A percentile compares a stretch with the other conserved stretches of the same genome.
These are phyloP conservation scores for Sanghuangporus weigelae DNA, from an alignment of 1,284 basidiomycete species.

Conservation along the genomic window DNA sequence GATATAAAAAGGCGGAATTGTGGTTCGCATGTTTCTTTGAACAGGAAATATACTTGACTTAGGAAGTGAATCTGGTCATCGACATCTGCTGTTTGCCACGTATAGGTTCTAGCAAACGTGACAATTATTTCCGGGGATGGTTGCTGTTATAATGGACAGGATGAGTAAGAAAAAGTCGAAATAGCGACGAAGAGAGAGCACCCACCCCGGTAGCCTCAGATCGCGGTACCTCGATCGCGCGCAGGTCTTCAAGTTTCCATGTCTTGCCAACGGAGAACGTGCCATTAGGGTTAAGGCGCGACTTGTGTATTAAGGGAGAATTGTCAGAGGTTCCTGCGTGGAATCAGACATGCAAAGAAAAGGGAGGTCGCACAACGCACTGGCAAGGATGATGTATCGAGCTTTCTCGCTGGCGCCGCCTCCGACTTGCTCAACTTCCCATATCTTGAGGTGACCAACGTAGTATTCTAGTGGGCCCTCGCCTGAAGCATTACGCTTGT, in stretches of 20 bases:
- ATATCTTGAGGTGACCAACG: conserved; percentile 84
- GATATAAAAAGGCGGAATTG: conserved; percentile 3
- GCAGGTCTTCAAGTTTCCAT: conserved; percentile 84
- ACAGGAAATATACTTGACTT: conserved; percentile 1
- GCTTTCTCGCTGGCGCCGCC: conserved; percentile 57
- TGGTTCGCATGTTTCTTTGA: conserved; percentile 5
- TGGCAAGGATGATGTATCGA: conserved; percentile 80
- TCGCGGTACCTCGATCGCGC: conserved; percentile 61
- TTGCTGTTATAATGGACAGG: background rate
- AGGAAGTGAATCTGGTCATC: conserved; percentile 14
- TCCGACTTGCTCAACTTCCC: conserved; percentile 48
- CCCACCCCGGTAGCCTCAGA: conserved; percentile 42
- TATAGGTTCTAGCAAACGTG: conserved; percentile 15
- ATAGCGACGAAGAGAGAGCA: conserved; percentile 26
- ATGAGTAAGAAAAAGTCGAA: background rate
- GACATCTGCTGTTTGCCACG: conserved; percentile 15
- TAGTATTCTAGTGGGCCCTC: conserved; percentile 65
- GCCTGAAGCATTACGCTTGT: conserved; percentile 57
- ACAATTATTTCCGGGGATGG: conserved; percentile 14
- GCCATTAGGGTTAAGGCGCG: conserved; percentile 92
- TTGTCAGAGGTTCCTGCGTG: conserved; percentile 57
- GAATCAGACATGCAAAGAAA: conserved; percentile 17
- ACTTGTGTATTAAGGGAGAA: conserved; percentile 85
- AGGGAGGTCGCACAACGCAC: conserved; percentile 47
- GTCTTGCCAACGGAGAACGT: conserved; percentile 98